A percentile compares a stretch with the other conserved stretches of the same genome.
Conservation (phyloP, 768 basidiomycete species). For the Rhodotorula diobovata region DNA sequence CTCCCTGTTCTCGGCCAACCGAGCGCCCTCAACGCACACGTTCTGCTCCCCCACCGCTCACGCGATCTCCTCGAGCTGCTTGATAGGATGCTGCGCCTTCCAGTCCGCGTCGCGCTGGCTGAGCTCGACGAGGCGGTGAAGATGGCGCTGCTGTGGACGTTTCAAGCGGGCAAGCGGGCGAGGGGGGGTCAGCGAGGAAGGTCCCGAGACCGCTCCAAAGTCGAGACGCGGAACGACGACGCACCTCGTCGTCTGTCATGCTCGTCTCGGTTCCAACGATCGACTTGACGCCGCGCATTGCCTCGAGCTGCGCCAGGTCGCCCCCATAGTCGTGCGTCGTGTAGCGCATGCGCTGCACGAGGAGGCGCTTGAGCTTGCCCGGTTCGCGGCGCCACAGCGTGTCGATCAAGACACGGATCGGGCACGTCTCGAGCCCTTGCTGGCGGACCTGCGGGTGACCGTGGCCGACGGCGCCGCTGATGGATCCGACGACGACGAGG, state of each 20-base stretch:
- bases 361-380: background rate
- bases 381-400: background rate
- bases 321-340: background rate
- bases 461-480: background rate
- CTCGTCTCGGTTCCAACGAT: accelerated
- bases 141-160: no score
- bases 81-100: no score
- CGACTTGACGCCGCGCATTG: background rate
- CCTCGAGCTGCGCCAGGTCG: background rate
- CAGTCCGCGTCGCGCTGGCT: no score
- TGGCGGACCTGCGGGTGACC: background rate
- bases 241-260: background rate
- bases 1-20: no score
- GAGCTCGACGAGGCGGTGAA: no score
- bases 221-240: background rate
- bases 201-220: no score
- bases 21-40: no score
- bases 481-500: accelerated
- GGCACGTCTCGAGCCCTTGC: background rate
- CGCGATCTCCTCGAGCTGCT: no score
- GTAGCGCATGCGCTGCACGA: background rate
- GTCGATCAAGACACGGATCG: background rate
- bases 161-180: no score
- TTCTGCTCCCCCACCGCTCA: no score
- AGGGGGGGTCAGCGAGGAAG: no score